These are phyloP conservation scores for Epichloe amarillans DNA, from an alignment of 2,329 filamentous ascomycete genomes.

Conservation along the genomic window DNA sequence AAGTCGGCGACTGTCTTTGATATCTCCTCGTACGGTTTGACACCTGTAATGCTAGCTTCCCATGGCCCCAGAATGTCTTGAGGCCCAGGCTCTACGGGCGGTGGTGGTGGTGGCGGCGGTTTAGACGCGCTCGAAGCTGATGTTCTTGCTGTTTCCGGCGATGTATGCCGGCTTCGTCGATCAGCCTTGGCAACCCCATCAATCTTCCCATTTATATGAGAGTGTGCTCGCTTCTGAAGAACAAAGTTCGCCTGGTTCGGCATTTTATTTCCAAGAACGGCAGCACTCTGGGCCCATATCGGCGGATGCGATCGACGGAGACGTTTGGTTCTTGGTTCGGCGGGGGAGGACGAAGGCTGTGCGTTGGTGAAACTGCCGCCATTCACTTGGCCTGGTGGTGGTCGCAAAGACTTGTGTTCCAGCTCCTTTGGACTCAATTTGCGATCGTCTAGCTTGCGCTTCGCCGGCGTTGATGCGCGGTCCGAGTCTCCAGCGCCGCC, in stretches of 20 bases:
- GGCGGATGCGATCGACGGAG: constrained; percentile 26
- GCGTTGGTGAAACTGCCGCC: constrained; percentile 18
- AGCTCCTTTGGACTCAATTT: constrained; percentile 36
- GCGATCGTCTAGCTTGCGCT: constrained; percentile 26
- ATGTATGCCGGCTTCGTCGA: constrained; percentile 29
- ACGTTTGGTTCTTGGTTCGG: constrained; percentile 26
- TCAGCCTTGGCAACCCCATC: constrained; percentile 18
- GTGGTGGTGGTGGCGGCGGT: constrained; percentile 10
- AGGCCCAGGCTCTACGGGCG: constrained; percentile 16
- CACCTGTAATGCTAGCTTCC: constrained; percentile 56
- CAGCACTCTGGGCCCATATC: constrained; percentile 33
- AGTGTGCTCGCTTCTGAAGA: constrained; percentile 25
- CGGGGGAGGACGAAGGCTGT: constrained; percentile 19
- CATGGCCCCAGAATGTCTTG: constrained; percentile 38
- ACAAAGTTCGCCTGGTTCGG: constrained; percentile 32
- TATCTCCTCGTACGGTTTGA: constrained; percentile 60
- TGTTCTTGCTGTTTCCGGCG: constrained; percentile 30
- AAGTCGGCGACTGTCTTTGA: constrained; percentile 71
- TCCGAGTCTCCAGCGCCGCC: constrained; percentile 18
- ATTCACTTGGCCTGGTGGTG: constrained; percentile 36
- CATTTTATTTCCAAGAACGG: constrained; percentile 20
- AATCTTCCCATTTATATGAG: constrained; percentile 26
- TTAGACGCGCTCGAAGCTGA: constrained; percentile 12
- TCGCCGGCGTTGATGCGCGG: constrained; percentile 23
- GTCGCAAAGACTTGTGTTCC: constrained; percentile 33